Evolutionary conservation across 1,284 basidiomycete species (phyloP).

Genomic region (Ustilago loliicola): DNA sequence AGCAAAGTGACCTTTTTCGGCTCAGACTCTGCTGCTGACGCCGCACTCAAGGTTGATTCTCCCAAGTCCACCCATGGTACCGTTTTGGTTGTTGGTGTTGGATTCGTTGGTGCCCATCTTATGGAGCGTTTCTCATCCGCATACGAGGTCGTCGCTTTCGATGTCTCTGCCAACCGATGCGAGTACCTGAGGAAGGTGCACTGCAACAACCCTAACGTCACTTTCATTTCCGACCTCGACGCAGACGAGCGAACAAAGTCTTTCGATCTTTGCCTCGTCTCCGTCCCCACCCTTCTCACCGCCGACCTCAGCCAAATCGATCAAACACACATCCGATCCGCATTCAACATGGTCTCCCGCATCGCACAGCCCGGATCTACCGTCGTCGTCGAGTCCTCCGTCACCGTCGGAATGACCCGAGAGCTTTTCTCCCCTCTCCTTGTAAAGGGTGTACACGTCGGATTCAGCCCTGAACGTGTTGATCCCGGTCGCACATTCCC

Average conservation of each 20-base stretch:
- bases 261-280: constrained; percentile 42
- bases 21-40: neutral
- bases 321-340: constrained; percentile 32
- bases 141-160: constrained; percentile 39
- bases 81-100: constrained; percentile 39
- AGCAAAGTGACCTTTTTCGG: constrained; percentile 22
- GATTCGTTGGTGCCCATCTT: constrained; percentile 39
- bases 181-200: constrained; percentile 27
- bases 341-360: constrained; percentile 32
- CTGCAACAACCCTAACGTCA: constrained; percentile 41
- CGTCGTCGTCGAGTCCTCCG: constrained; percentile 38
- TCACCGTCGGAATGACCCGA: constrained; percentile 45
- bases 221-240: constrained; percentile 33
- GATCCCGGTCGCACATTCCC: constrained; percentile 42
- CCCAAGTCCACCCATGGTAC: constrained; percentile 25
- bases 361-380: constrained; percentile 36
- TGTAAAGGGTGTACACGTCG: constrained; percentile 30
- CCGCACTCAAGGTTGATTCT: constrained; percentile 6
- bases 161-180: constrained; percentile 35
- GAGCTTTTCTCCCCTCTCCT: constrained; percentile 35
- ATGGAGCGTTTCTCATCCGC: constrained; percentile 44
- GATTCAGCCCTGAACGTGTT: constrained; percentile 41
- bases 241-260: constrained; percentile 24
- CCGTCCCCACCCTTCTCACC: constrained; percentile 40
- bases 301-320: constrained; percentile 27